phyloP scores from a whole-genome alignment of 2,329 filamentous ascomycete genomes.

The Pseudogymnoascus pannorum region DNA sequence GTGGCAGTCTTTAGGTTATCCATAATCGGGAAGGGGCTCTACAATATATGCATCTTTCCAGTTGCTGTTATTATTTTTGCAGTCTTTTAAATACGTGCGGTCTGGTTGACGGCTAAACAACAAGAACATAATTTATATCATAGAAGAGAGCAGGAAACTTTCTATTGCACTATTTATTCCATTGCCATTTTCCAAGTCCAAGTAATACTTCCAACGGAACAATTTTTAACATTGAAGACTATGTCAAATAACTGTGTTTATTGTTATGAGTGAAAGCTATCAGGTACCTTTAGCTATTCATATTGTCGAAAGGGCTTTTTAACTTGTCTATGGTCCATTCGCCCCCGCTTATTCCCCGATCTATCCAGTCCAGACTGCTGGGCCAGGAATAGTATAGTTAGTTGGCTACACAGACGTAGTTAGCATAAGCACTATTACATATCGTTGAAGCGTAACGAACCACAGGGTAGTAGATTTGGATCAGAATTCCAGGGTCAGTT shows the following conservation, averaged over 20 bases:
- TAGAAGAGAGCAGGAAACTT: too few relatives aligned
- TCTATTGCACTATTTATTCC: too few relatives aligned
- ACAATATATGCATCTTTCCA: too few relatives aligned
- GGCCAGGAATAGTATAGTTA: conserved; percentile 21
- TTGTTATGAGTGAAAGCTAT: neutral
- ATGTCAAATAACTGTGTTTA: neutral
- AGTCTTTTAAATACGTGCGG: too few relatives aligned
- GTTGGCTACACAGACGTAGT: conserved; percentile 16
- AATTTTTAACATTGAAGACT: neutral
- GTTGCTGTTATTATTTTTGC: too few relatives aligned
- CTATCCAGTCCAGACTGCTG: conserved; percentile 19
- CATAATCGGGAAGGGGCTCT: too few relatives aligned
- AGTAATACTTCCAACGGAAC: neutral
- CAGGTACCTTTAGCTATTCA: neutral
- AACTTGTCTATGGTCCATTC: neutral
- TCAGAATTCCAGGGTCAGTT: conserved; percentile 30
- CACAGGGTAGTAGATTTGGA: conserved; percentile 31
- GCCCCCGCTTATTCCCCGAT: neutral
- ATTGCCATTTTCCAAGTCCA: neutral
- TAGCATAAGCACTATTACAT: neutral
- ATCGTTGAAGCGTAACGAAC: conserved; percentile 16
- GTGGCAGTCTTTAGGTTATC: too few relatives aligned
- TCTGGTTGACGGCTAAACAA: too few relatives aligned
- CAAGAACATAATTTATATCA: too few relatives aligned
- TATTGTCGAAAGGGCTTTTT: neutral